Conservation (phyloP, 768 basidiomycete genomes). For the Psilocybe subaeruginosa region DNA sequence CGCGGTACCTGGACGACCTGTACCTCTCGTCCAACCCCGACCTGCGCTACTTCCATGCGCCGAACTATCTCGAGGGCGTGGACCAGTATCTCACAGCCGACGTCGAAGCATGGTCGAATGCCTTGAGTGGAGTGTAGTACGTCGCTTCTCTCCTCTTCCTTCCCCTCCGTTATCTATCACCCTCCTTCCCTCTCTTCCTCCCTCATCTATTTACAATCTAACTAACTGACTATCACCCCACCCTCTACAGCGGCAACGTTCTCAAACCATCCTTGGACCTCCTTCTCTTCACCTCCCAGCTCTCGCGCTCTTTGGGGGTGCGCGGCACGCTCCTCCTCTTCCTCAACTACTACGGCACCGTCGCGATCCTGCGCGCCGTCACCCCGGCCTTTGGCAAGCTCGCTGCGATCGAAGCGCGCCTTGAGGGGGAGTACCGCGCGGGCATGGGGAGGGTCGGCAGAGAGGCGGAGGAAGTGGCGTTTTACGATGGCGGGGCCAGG, state of each 20-base stretch:
- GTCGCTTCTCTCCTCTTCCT: conserved; percentile 28
- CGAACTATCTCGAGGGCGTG: conserved; percentile 65
- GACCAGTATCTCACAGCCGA: conserved; percentile 96
- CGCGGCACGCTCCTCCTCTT: conserved; percentile 84
- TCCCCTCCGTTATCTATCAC: no score
- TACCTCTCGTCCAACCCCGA: conserved; percentile 80
- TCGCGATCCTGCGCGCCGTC: conserved; percentile 77
- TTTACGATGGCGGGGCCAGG: conserved; percentile 86
- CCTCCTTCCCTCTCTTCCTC: not conserved
- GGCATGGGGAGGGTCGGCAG: conserved; percentile 86
- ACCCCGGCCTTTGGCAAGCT: conserved; percentile 93
- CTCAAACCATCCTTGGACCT: conserved; percentile 92
- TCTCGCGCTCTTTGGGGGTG: conserved; percentile 83
- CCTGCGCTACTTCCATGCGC: conserved; percentile 66
- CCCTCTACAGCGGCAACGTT: conserved; percentile 73
- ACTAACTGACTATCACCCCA: not conserved
- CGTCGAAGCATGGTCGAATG: conserved; percentile 86
- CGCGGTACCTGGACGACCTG: conserved; percentile 89
- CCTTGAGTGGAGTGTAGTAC: conserved; percentile 85
- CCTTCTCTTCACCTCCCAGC: conserved; percentile 89
- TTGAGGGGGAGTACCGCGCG: conserved; percentile 90
- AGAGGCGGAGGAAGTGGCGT: conserved; percentile 95
- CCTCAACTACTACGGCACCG: conserved; percentile 85
- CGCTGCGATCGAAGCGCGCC: conserved; percentile 82
- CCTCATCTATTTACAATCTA: not conserved